Evolutionary conservation across 2,329 filamentous ascomycete genomes (phyloP).

Genomic region (Talaromyces pinophilus): DNA sequence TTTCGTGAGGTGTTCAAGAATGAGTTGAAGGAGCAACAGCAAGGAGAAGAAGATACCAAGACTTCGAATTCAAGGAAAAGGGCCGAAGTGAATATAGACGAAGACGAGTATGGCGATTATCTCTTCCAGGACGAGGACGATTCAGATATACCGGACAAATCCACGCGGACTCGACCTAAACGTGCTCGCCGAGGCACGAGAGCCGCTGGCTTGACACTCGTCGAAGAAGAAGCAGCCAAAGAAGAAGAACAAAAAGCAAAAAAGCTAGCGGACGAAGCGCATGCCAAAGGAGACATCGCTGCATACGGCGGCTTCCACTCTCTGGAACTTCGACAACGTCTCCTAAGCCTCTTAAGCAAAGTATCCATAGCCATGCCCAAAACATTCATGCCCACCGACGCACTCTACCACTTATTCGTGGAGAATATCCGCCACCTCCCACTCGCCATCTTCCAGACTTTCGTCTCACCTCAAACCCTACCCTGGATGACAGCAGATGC

Average conservation of each 20-base stretch:
- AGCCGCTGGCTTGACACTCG: slow-evolving; percentile 1
- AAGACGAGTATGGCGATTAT: slow-evolving; percentile 51
- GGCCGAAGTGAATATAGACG: slow-evolving; percentile 48
- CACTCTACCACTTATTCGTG: slow-evolving; percentile 47
- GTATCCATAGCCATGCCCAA: slow-evolving; percentile 40
- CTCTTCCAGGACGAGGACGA: slow-evolving; percentile 41
- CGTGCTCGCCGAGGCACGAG: slow-evolving; percentile 36
- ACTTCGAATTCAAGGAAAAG: slow-evolving; percentile 34
- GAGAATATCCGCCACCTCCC: slow-evolving; percentile 51
- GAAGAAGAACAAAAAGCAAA: slow-evolving; percentile 19
- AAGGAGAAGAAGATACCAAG: slow-evolving; percentile 35
- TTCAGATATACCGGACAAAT: slow-evolving; percentile 30
- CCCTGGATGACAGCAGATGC: slow-evolving; percentile 40
- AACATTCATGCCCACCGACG: slow-evolving; percentile 40
- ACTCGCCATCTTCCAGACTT: slow-evolving; percentile 49
- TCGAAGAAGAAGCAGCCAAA: background rate
- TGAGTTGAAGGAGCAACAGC: slow-evolving; percentile 43
- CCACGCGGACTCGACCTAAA: slow-evolving; percentile 31
- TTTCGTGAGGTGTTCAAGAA: slow-evolving; percentile 49
- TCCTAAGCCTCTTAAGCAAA: slow-evolving; percentile 45
- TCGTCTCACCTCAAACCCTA: slow-evolving; percentile 49
- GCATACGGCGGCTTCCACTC: slow-evolving; percentile 42
- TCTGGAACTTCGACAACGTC: slow-evolving; percentile 48
- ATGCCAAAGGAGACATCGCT: slow-evolving; percentile 30
- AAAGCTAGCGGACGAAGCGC: slow-evolving; percentile 23